Evolutionary conservation across 257 asterid genomes (phyloP), one percentile per base, ranked within the genome.

Genomic region (Lithospermum erythrorhizon): DNA sequence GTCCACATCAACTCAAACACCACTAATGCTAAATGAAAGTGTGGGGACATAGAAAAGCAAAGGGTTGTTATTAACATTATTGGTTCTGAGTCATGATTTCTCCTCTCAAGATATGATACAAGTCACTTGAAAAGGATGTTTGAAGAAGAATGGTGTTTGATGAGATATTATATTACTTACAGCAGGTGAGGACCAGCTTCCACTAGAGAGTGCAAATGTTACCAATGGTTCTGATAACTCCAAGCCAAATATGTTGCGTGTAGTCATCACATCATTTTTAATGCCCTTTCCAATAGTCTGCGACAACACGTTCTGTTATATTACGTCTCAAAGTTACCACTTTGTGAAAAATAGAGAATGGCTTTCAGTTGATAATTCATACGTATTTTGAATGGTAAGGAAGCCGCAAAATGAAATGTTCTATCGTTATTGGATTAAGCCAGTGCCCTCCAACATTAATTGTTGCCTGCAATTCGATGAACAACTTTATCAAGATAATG

Each of bases 181-280:
- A 59, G 93, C 95, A 32, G 97, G 97, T 53, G 95, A 89, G 63
- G 95, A 89, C 93, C 93, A 81, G 73, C 95, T 82, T 67, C 97
- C 97, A 51, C 95, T 87, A 35, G 95, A 70, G 57, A 89, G 95
- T 22, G 95, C 94, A 64, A 87, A 89, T 68, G 95, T 84, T 77
- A 89, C 89, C 9, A 87, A 69, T 59, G 97, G 95, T 69, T 89
- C 97, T 6, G 90, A 84, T 91, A 95, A 87, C 67, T 87, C 94
- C 79, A 89, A 71, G 23, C 95, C 88, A 30, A 82, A 78, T 16
- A 74, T 70, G 60, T 65, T 65, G 60, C 75, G 79, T 20, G 78
- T 74, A 61, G 76, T 86, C 72, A 69, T 73, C 66, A 87, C 83
- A 15, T 68, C 82, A 8, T 77, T 76, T 75, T 41, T 13, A 11